phyloP scores from a whole-genome alignment of 768 basidiomycete genomes.

The Boletus huronensis region DNA sequence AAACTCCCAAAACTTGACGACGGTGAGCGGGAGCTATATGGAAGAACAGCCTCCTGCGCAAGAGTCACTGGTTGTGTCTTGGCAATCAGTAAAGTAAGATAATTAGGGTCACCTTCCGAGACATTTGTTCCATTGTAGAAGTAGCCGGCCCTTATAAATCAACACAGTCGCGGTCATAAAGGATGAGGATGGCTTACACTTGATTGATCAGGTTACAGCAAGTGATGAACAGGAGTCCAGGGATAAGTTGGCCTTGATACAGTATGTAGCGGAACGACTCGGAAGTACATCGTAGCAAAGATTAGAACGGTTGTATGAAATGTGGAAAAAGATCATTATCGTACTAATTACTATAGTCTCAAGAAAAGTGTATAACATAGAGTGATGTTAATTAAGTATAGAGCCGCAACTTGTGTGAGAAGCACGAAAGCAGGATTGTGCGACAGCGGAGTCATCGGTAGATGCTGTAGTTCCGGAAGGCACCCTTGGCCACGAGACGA shows the following conservation, averaged over 20 bases:
- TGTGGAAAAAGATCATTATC: not conserved
- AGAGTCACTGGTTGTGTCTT: slow-evolving; percentile 36
- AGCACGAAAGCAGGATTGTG: not conserved
- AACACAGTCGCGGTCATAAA: not conserved
- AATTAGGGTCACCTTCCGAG: slow-evolving; percentile 22
- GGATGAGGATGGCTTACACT: not conserved
- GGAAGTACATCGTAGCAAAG: not conserved
- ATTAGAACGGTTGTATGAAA: not conserved
- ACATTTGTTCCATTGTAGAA: not conserved
- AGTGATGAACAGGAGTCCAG: not conserved
- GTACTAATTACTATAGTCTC: slow-evolving; percentile 11
- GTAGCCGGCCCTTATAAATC: not conserved
- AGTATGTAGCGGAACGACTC: not conserved
- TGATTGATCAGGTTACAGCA: not conserved
- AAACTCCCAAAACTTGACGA: slow-evolving; percentile 26
- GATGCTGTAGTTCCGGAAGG: slow-evolving; percentile 17
- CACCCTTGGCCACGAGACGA: slow-evolving; percentile 38
- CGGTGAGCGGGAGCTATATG: slow-evolving; percentile 38
- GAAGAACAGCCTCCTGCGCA: slow-evolving; percentile 40
- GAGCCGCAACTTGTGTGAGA: not conserved
- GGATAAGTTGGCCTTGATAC: not conserved
- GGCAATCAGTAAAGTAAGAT: slow-evolving; percentile 37
- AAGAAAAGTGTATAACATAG: slow-evolving; percentile 5
- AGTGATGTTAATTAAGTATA: not conserved
- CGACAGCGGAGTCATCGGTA: not conserved